phyloP scores from a whole-genome alignment of 1,284 basidiomycete species.

The Apiotrichum laibachii region DNA sequence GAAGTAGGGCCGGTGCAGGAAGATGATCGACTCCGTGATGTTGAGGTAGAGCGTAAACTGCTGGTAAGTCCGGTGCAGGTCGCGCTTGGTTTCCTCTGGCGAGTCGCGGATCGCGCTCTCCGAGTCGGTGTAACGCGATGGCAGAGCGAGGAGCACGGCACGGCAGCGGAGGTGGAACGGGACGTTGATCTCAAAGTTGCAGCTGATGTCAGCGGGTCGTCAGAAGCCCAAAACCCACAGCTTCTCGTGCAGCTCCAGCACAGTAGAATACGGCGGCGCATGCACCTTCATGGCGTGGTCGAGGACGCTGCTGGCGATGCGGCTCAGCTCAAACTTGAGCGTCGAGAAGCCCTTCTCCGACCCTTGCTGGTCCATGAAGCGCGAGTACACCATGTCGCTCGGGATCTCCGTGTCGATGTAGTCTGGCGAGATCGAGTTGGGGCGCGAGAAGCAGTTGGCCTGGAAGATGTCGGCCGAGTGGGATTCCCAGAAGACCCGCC shows the following conservation, averaged over 20 bases:
- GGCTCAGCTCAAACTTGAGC: slow-evolving; percentile 26
- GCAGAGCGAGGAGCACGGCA: slow-evolving; percentile 18
- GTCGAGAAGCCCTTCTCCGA: slow-evolving; percentile 16
- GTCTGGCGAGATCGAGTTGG: slow-evolving; percentile 21
- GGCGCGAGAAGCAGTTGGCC: slow-evolving; percentile 36
- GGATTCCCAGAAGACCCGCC: slow-evolving; percentile 39
- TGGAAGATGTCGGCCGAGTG: slow-evolving; percentile 34
- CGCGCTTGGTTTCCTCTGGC: slow-evolving; percentile 20
- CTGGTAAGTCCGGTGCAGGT: slow-evolving; percentile 24
- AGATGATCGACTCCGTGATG: slow-evolving; percentile 26
- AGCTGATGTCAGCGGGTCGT: slow-evolving; percentile 8
- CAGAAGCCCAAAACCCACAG: slow-evolving; percentile 12
- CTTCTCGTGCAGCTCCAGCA: slow-evolving; percentile 19
- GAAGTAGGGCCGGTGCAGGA: slow-evolving; percentile 35
- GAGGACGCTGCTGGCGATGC: slow-evolving; percentile 12
- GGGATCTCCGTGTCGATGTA: slow-evolving; percentile 27
- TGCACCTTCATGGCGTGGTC: slow-evolving; percentile 16
- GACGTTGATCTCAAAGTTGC: slow-evolving; percentile 22
- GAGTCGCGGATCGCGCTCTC: slow-evolving; percentile 15
- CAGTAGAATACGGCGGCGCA: slow-evolving; percentile 14
- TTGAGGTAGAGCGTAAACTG: slow-evolving; percentile 29
- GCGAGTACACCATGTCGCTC: background rate
- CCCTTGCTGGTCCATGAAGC: background rate
- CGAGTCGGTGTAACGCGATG: slow-evolving; percentile 22
- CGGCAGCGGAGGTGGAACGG: slow-evolving; percentile 28